Conservation (phyloP, 257 asterid species). For the Gynochthodes officinalis region DNA sequence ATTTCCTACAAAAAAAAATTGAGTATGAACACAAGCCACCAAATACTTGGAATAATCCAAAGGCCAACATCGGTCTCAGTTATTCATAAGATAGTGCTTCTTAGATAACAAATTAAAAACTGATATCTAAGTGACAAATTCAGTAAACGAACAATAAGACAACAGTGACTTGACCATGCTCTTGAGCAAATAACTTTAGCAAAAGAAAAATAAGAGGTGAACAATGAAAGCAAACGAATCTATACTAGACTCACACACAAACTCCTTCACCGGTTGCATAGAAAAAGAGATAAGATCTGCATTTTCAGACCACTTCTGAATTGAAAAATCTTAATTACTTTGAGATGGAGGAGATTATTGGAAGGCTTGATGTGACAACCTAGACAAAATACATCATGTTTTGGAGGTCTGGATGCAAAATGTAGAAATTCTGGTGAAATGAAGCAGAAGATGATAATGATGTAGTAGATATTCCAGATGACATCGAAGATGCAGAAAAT, state of each 20-base stretch:
- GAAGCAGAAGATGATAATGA: constrained; percentile 26
- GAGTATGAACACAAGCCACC: too few relatives aligned
- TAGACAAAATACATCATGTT: constrained; percentile 57
- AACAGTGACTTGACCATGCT: not conserved
- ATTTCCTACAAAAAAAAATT: too few relatives aligned
- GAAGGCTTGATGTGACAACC: constrained; percentile 4
- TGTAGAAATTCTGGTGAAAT: constrained; percentile 37
- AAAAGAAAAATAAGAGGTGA: not conserved
- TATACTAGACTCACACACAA: constrained; percentile 76
- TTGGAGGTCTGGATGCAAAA: constrained; percentile 39
- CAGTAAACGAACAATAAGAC: not conserved
- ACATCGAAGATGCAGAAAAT: constrained; percentile 7
- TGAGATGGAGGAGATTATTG: too few relatives aligned
- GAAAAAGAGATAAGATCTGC: constrained; percentile 41
- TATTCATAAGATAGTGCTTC: too few relatives aligned
- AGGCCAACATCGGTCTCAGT: too few relatives aligned
- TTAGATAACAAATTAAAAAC: too few relatives aligned
- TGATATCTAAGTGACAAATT: not conserved
- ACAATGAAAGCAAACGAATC: not conserved
- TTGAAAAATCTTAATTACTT: too few relatives aligned
- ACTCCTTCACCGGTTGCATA: constrained; percentile 32
- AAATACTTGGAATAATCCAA: too few relatives aligned
- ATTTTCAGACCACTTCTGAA: constrained; percentile 8
- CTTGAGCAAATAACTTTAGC: not conserved
- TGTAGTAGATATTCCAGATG: not conserved